Conservation (phyloP, 2,329 filamentous ascomycete genomes). For the Ascochyta viciae-villosae region DNA sequence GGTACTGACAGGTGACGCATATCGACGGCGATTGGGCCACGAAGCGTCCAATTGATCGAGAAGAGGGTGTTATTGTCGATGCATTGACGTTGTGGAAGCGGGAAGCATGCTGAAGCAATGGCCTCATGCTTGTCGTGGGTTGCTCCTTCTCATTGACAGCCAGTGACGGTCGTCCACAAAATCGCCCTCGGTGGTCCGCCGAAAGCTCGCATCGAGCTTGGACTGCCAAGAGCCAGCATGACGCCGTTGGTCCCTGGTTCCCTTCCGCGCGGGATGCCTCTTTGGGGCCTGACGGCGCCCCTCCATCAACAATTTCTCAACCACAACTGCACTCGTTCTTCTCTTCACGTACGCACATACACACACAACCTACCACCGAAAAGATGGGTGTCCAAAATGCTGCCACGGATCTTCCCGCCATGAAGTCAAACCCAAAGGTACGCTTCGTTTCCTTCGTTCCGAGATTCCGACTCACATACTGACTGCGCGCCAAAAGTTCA, state of each 20-base stretch:
- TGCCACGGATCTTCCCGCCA: constrained; percentile 51
- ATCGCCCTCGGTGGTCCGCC: constrained; percentile 27
- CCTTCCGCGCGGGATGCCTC: constrained; percentile 17
- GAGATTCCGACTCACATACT: constrained; percentile 16
- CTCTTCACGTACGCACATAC: not conserved
- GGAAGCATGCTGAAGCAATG: constrained; percentile 51
- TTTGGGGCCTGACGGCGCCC: constrained; percentile 9
- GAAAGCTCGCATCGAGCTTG: constrained; percentile 28
- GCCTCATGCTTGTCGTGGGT: constrained; percentile 46
- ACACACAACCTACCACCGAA: constrained; percentile 5
- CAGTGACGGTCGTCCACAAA: constrained; percentile 25
- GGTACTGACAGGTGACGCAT: constrained; percentile 43
- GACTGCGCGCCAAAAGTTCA: constrained; percentile 62
- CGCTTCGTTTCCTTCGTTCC: not conserved
- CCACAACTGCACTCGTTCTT: constrained; percentile 1
- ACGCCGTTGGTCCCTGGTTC: constrained; percentile 23
- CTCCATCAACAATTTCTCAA: constrained; percentile 15
- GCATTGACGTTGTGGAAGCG: constrained; percentile 38
- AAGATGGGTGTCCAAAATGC: constrained; percentile 46
- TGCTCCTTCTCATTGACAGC: constrained; percentile 34
- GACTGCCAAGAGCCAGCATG: constrained; percentile 36
- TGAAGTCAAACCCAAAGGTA: constrained; percentile 67
- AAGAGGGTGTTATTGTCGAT: constrained; percentile 19
- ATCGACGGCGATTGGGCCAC: constrained; percentile 24
- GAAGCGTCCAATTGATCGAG: constrained; percentile 20